Evolutionary conservation across 163 green algal species (phyloP).

Genomic region (Chlamydomonas reinhardtii): DNA sequence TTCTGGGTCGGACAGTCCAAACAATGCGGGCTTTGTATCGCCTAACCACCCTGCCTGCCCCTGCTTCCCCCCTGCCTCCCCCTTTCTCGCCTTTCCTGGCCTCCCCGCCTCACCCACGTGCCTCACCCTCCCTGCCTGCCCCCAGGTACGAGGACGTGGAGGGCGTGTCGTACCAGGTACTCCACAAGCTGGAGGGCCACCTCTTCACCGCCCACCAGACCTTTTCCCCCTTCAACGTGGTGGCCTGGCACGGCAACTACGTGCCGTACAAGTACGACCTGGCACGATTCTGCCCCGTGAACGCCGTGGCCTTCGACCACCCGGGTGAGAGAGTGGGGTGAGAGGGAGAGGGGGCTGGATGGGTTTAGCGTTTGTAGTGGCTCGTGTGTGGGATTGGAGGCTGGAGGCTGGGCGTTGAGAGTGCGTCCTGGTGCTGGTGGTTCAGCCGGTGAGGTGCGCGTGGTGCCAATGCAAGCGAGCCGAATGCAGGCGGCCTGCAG

Average conservation of each 20-base stretch:
- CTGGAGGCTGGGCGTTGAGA: not conserved
- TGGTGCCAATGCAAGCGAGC: too few species aligned
- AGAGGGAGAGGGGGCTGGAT: not conserved
- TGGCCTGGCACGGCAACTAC: slow-evolving; percentile 79
- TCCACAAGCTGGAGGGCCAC: slow-evolving; percentile 80
- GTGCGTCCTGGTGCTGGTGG: too few species aligned
- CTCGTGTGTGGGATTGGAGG: not conserved
- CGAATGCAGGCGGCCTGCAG: too few species aligned
- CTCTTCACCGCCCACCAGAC: slow-evolving; percentile 83
- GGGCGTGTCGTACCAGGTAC: slow-evolving; percentile 23
- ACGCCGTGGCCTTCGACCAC: slow-evolving; percentile 89
- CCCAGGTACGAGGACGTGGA: slow-evolving; percentile 74
- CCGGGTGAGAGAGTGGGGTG: slow-evolving; percentile 5
- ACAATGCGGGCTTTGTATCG: too few species aligned
- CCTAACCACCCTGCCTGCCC: too few species aligned
- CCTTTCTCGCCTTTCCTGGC: too few species aligned
- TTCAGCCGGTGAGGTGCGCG: too few species aligned
- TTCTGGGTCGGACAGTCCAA: too few species aligned
- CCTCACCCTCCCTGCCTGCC: too few species aligned
- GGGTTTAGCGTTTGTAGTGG: not conserved
- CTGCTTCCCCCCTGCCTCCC: too few species aligned
- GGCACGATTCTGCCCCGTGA: slow-evolving; percentile 91
- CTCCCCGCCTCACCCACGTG: too few species aligned
- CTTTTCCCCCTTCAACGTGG: slow-evolving; percentile 96
- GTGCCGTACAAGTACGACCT: slow-evolving; percentile 93